These are phyloP conservation scores for Leishmania turanica DNA, from an alignment of 208 protist species.

Conservation along the genomic window DNA sequence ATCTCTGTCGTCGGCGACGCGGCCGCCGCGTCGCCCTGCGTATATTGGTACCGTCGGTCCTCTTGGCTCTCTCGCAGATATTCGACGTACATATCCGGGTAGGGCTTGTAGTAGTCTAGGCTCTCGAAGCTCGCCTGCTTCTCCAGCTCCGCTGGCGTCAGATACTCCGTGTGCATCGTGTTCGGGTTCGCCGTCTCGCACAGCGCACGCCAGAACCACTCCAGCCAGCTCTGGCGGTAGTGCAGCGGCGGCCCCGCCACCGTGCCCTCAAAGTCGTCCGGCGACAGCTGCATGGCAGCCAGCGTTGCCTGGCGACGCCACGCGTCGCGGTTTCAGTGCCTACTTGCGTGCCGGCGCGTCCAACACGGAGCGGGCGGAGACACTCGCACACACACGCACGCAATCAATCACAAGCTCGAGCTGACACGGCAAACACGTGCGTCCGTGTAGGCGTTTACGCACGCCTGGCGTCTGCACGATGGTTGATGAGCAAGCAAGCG, in stretches of 20 bases:
- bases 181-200: constrained; percentile 70
- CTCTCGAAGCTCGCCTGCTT: constrained; percentile 82
- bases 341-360: too few species aligned
- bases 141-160: constrained; percentile 46
- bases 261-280: constrained; percentile 12
- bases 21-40: constrained; percentile 3
- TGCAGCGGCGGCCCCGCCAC: constrained; percentile 11
- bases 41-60: constrained; percentile 15
- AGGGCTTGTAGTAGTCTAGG: constrained; percentile 85
- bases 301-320: neutral
- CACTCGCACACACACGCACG: neutral
- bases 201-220: constrained; percentile 35
- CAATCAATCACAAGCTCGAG: too few species aligned
- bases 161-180: constrained; percentile 47
- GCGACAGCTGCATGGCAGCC: constrained; percentile 7
- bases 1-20: constrained; percentile 12
- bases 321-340: neutral
- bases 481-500: too few species aligned
- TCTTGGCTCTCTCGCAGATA: constrained; percentile 55
- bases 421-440: neutral
- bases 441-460: neutral
- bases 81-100: constrained; percentile 81
- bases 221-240: constrained; percentile 12
- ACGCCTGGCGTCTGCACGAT: neutral
- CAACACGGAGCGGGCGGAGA: neutral